phyloP scores from a whole-genome alignment of 2,329 filamentous ascomycete genomes.

The Botrytis hyacinthi region DNA sequence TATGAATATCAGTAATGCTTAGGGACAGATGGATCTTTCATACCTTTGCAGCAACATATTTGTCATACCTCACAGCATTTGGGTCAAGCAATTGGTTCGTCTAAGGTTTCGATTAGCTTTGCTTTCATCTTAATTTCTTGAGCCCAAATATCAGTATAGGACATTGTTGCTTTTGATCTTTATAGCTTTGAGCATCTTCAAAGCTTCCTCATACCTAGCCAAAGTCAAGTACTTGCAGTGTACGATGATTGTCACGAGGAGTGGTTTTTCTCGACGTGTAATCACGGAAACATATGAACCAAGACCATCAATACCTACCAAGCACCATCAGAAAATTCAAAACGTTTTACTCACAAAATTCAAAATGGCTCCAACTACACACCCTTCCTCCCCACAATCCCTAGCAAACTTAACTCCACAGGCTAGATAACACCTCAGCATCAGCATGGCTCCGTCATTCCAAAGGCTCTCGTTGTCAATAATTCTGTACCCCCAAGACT shows the following conservation, averaged over 20 bases:
- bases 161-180: not conserved
- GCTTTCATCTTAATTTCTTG: not conserved
- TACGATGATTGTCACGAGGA: not conserved
- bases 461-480: not conserved
- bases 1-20: slow-evolving; percentile 6
- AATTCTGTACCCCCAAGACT: not conserved
- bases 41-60: slow-evolving; percentile 58
- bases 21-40: not conserved
- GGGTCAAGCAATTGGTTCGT: slow-evolving; percentile 33
- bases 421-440: slow-evolving; percentile 27
- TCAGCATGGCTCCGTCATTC: not conserved
- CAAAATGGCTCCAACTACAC: slow-evolving; percentile 50
- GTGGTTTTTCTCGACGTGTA: not conserved
- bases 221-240: not conserved
- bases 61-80: slow-evolving; percentile 45
- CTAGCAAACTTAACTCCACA: slow-evolving; percentile 59
- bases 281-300: not conserved
- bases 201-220: not conserved
- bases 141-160: no score
- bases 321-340: not conserved
- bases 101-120: slow-evolving; percentile 43
- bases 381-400: slow-evolving; percentile 62
- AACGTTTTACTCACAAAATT: slow-evolving; percentile 35
- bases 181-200: no score
- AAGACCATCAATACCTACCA: not conserved